Evolutionary conservation across 2,329 filamentous ascomycete species (phyloP), one percentile per base, ranked within the genome.

Genomic region (Zymoseptoria brevis): DNA sequence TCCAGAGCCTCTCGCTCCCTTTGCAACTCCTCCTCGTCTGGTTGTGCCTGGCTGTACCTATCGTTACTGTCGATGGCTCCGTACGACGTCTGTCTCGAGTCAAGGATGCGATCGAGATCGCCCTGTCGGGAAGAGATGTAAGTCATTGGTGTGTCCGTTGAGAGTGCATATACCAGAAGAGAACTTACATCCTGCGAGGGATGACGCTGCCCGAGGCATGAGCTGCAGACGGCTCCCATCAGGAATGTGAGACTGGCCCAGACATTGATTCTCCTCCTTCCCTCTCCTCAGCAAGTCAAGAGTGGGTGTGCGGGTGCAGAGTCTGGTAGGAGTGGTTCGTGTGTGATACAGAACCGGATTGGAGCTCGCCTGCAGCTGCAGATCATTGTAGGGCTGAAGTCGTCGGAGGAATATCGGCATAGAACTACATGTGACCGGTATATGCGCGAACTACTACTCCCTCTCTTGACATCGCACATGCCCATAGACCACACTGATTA

Each of bases 21-120:
- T 60, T 75, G 71, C 56, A 80, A 71, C 68, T 80, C 78, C 65
- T 80, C 77, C 56, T 77, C 77, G 65, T 80, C 77, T 35, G 74
- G 75, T 67, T 76, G 75, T 59, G 73, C 70, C 8, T 66, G 55
- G 50, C 70, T 68, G 29, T 53, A 30, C 16, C 35, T 45, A 29
- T 53, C 51, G 51, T n/a, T 26, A 60, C 69, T 69, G 58, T 72
- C 73, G 60, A 74, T 68, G 56, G 74, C 74, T 66, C 78, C 78
- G 65, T 80, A 80, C 52, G 76, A 73, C 45, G 72, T 72, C 50
- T 68, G 75, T 70, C 71, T 74, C 55, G 74, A 69, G 63, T 77
- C 74, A 53, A 80, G 74, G 51, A 80, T 74, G 60, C 76, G 75
- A 57, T 77, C 77, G 60, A 72, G 76, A 54, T 76, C 76, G 50